Percentiles rank a stretch among this genome's conserved stretches.
Conservation (phyloP, 2,329 filamentous ascomycete genomes). For the Botryotinia convoluta region DNA sequence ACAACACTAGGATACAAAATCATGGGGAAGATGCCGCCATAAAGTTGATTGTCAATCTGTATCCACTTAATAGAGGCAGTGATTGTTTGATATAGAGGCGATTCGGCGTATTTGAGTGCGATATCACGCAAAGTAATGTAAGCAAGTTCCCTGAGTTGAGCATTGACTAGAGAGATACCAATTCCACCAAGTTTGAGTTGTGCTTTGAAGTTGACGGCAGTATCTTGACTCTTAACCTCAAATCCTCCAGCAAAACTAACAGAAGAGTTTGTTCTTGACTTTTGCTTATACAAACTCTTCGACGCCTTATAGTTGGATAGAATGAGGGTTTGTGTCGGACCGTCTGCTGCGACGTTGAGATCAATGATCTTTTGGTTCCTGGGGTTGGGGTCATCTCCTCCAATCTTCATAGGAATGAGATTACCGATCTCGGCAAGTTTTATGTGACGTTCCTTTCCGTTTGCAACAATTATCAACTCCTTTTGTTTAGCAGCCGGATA, state of each 20-base stretch:
- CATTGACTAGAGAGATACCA: conserved; percentile 90
- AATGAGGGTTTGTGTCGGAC: conserved; percentile 91
- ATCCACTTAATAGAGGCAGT: conserved; percentile 96
- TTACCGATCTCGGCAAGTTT: conserved; percentile 97
- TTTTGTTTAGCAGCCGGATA: conserved; percentile 97
- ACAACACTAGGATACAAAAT: conserved; percentile 96
- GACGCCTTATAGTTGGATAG: conserved; percentile 91
- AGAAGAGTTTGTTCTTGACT: conserved; percentile 51
- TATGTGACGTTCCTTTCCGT: conserved; percentile 82
- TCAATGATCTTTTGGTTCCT: conserved; percentile 83
- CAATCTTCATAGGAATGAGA: conserved; percentile 87
- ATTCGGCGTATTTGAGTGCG: conserved; percentile 87
- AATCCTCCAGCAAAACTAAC: conserved; percentile 66
- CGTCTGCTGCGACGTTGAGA: conserved; percentile 92
- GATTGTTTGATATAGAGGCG: conserved; percentile 87
- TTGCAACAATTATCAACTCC: conserved; percentile 79
- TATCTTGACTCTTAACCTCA: conserved; percentile 90
- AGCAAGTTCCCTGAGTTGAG: conserved; percentile 84
- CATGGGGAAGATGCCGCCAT: conserved; percentile 97
- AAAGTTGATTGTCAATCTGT: conserved; percentile 97
- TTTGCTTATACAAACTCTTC: conserved; percentile 81
- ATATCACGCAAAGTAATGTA: conserved; percentile 93
- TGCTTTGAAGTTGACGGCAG: conserved; percentile 82
- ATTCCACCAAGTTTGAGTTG: conserved; percentile 86
- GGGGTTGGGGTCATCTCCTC: conserved; percentile 47